Evolutionary conservation across 2,329 filamentous ascomycete species (phyloP).

Genomic region (Cucurbitaria berberidis): DNA sequence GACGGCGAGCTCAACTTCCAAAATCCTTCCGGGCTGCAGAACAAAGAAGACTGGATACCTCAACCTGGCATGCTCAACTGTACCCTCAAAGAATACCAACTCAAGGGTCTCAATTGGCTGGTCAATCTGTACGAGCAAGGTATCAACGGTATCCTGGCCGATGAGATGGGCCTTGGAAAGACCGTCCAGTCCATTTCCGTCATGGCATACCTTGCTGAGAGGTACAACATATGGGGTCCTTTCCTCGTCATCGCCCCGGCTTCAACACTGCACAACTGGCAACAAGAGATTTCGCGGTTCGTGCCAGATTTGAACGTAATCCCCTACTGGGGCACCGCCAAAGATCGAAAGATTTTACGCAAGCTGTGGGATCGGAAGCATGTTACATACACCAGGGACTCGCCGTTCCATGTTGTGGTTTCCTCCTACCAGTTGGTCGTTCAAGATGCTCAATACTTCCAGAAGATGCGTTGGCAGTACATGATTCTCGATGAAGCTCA

Average conservation of each 20-base stretch:
- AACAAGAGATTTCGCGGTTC: slow-evolving; percentile 95
- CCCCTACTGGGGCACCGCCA: slow-evolving; percentile 95
- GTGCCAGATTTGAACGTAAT: slow-evolving; percentile 94
- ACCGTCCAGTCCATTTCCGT: slow-evolving; percentile 99
- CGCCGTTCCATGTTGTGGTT: slow-evolving; percentile 92
- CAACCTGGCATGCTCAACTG: slow-evolving; percentile 93
- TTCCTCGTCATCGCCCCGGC: slow-evolving; percentile 96
- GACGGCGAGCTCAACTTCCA: slow-evolving; percentile 99
- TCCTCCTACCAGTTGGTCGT: slow-evolving; percentile 98
- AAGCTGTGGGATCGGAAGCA: slow-evolving; percentile 99
- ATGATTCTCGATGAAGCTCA: slow-evolving; percentile 99
- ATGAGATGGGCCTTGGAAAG: slow-evolving; percentile 99
- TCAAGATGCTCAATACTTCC: slow-evolving; percentile 94
- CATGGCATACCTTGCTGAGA: slow-evolving; percentile 97
- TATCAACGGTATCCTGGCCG: slow-evolving; percentile 98
- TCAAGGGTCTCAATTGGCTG: slow-evolving; percentile 99
- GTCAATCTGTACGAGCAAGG: slow-evolving; percentile 99
- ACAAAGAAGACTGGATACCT: slow-evolving; percentile 78
- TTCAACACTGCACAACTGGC: slow-evolving; percentile 98
- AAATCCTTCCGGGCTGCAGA: slow-evolving; percentile 92
- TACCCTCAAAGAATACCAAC: slow-evolving; percentile 96
- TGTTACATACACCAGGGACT: slow-evolving; percentile 90
- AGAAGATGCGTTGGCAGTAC: slow-evolving; percentile 99
- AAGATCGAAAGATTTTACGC: slow-evolving; percentile 91
- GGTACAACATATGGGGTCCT: slow-evolving; percentile 97